These are phyloP conservation scores for Paxillus involutus DNA, from an alignment of 768 basidiomycete genomes.

Conservation along the genomic window DNA sequence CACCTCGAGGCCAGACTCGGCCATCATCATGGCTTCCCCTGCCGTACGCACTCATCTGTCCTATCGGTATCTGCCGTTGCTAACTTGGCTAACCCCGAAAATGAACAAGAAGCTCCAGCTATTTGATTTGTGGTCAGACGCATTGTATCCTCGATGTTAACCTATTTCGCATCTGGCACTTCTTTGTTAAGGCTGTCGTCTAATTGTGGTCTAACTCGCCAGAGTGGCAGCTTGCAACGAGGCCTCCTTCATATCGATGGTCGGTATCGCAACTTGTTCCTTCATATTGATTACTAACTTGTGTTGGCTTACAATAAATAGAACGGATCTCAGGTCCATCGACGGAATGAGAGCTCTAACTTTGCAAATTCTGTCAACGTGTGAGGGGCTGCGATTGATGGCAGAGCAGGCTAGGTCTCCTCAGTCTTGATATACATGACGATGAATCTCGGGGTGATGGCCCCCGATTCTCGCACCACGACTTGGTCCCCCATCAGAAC, in stretches of 20 bases:
- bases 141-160: constrained; percentile 28
- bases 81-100: constrained; percentile 9
- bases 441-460: constrained; percentile 56
- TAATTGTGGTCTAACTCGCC: constrained; percentile 13
- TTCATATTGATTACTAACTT: constrained; percentile 20
- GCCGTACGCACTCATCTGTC: constrained; percentile 8
- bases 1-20: background rate
- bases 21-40: background rate
- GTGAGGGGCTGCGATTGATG: constrained; percentile 10
- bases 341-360: constrained; percentile 16
- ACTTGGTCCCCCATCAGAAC: constrained; percentile 48
- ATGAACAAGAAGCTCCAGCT: constrained; percentile 19
- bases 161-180: constrained; percentile 11
- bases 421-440: constrained; percentile 53
- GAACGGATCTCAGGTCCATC: constrained; percentile 16
- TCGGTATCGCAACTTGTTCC: constrained; percentile 16
- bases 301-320: constrained; percentile 24
- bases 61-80: constrained; percentile 12
- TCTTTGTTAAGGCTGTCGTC: constrained; percentile 4
- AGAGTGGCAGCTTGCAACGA: constrained; percentile 26
- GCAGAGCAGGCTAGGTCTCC: constrained; percentile 14
- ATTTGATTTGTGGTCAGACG: constrained; percentile 27
- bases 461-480: constrained; percentile 54
- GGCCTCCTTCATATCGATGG: constrained; percentile 22
- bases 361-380: constrained; percentile 18